Evolutionary conservation across 1,284 basidiomycete species (phyloP).

Genomic region (Cystobasidium pallidum): DNA sequence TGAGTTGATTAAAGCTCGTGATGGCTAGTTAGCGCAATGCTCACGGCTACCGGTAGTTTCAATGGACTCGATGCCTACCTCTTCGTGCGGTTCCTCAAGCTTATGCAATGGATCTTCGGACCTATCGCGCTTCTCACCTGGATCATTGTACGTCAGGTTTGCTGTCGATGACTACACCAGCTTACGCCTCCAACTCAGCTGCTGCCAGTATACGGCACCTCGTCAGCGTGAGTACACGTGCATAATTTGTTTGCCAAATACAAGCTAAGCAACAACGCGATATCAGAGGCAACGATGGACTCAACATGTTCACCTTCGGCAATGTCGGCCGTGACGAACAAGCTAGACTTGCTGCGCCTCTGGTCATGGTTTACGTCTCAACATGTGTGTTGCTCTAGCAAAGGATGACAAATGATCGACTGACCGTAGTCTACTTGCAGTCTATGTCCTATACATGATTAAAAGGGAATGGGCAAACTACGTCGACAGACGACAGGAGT

Average conservation of each 20-base stretch:
- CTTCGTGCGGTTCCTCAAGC: conserved; percentile 83
- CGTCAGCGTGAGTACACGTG: conserved; percentile 1
- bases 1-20: conserved; percentile 50
- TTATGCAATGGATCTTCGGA: conserved; percentile 73
- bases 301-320: conserved; percentile 34
- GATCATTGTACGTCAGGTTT: conserved; percentile 45
- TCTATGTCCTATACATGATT: conserved; percentile 83
- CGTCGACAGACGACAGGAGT: conserved; percentile 76
- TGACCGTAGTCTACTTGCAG: conserved; percentile 56
- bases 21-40: not conserved
- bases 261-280: not conserved
- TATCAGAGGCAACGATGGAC: conserved; percentile 27
- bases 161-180: not conserved
- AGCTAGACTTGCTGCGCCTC: conserved; percentile 71
- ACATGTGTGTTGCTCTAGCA: conserved; percentile 65
- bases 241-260: too few relatives aligned
- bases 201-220: conserved; percentile 40
- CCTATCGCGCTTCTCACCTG: conserved; percentile 71
- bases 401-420: not conserved
- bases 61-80: conserved; percentile 95
- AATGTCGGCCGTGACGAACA: conserved; percentile 62
- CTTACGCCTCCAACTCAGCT: conserved; percentile 15
- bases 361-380: conserved; percentile 72
- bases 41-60: conserved; percentile 54
- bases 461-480: conserved; percentile 79